A percentile compares a stretch with the other conserved stretches of the same genome.
Evolutionary conservation across 345 rosid species (phyloP).

Genomic region (Eucalyptus globulus): DNA sequence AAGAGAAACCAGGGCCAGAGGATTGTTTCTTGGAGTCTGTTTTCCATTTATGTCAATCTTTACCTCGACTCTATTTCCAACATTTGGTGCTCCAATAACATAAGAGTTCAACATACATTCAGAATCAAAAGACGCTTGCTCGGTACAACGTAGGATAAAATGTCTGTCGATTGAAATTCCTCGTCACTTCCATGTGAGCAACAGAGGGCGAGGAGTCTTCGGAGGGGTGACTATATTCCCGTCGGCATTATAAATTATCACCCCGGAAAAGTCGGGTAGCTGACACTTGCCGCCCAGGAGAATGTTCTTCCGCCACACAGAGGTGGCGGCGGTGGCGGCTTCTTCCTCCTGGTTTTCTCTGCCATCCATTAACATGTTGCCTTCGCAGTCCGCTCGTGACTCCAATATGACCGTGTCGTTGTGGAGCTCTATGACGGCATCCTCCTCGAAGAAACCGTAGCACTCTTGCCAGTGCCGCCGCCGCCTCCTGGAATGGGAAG

Average conservation of each 20-base stretch:
- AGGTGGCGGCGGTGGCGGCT: neutral
- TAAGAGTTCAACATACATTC: neutral
- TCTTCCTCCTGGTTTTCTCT: neutral
- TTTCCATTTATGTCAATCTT: neutral
- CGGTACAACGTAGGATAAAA: neutral
- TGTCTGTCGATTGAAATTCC: neutral
- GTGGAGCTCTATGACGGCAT: slow-evolving; percentile 51
- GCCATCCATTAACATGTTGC: slow-evolving; percentile 13
- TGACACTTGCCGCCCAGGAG: slow-evolving; percentile 92
- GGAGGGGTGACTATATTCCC: slow-evolving; percentile 48
- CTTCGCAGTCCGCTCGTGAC: neutral
- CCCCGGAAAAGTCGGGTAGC: slow-evolving; percentile 87
- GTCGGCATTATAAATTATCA: slow-evolving; percentile 61
- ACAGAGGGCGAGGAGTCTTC: slow-evolving; percentile 24
- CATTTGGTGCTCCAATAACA: neutral
- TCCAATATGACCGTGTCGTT: slow-evolving; percentile 8
- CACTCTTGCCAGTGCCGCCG: slow-evolving; percentile 38
- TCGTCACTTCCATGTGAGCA: slow-evolving; percentile 60
- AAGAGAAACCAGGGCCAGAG: neutral
- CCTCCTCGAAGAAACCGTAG: slow-evolving; percentile 33
- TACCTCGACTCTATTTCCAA: neutral
- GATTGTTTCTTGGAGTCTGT: neutral
- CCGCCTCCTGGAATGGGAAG: slow-evolving; percentile 42
- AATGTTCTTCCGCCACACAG: slow-evolving; percentile 82
- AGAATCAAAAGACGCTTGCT: neutral